These are phyloP conservation scores for Fusarium bulbicola DNA, from an alignment of 2,329 filamentous ascomycete genomes.

Conservation along the genomic window DNA sequence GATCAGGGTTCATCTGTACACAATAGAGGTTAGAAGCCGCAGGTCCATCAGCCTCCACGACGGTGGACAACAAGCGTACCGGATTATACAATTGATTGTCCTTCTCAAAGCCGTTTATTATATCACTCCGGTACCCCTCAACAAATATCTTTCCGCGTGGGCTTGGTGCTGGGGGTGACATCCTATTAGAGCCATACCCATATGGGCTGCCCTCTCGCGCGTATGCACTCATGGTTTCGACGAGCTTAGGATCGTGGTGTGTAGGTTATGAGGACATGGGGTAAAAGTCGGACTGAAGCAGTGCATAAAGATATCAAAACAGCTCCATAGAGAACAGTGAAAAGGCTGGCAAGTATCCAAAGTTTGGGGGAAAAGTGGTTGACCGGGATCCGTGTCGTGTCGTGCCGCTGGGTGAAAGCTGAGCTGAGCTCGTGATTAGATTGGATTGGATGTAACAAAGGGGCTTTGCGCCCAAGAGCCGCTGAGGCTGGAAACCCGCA, in stretches of 20 bases:
- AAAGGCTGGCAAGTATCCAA: slow-evolving; percentile 21
- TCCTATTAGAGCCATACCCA: slow-evolving; percentile 47
- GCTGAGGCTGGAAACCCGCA: slow-evolving; percentile 4
- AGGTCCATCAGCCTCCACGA: not conserved
- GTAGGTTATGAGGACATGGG: slow-evolving; percentile 39
- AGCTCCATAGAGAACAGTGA: slow-evolving; percentile 30
- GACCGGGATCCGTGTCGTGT: slow-evolving; percentile 10
- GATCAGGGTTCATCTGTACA: slow-evolving; percentile 59
- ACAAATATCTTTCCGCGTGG: slow-evolving; percentile 61
- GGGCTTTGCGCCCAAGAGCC: slow-evolving; percentile 21
- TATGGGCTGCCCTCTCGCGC: slow-evolving; percentile 47
- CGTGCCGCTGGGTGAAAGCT: not conserved
- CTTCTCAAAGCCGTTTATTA: slow-evolving; percentile 62
- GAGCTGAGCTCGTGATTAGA: slow-evolving; percentile 11
- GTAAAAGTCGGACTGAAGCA: not conserved
- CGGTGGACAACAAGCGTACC: slow-evolving; percentile 53
- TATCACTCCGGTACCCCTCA: slow-evolving; percentile 67
- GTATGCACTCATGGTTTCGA: slow-evolving; percentile 53
- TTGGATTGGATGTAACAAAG: slow-evolving; percentile 31
- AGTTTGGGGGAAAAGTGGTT: slow-evolving; percentile 15
- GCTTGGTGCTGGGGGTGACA: slow-evolving; percentile 47
- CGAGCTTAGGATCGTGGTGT: slow-evolving; percentile 24
- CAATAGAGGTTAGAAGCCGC: slow-evolving; percentile 17
- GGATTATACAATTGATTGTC: slow-evolving; percentile 66
- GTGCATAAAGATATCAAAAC: slow-evolving; percentile 19